These are phyloP conservation scores for Leccinum subtestaceum DNA, from an alignment of 768 basidiomycete species.

Conservation along the genomic window DNA sequence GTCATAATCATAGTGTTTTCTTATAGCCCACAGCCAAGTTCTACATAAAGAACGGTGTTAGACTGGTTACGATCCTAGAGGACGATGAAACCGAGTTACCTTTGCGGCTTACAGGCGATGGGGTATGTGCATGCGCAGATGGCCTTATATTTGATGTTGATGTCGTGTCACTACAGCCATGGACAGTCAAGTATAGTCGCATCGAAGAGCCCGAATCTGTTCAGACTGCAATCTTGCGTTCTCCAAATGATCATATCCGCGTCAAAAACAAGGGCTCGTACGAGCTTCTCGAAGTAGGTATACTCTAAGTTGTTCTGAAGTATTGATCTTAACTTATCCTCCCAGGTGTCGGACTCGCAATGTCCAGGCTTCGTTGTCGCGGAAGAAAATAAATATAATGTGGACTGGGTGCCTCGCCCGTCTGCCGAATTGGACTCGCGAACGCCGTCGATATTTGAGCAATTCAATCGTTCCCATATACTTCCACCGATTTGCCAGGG, in stretches of 20 bases:
- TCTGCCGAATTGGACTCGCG: conserved; percentile 63
- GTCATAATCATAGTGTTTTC: neutral
- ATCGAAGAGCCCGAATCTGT: conserved; percentile 41
- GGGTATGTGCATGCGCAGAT: conserved; percentile 47
- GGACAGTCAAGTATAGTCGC: conserved; percentile 75
- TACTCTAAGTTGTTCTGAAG: conserved; percentile 3
- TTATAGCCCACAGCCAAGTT: conserved; percentile 82
- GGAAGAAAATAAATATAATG: conserved; percentile 60
- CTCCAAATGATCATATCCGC: conserved; percentile 68
- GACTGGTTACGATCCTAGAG: conserved; percentile 66
- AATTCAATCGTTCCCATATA: conserved; percentile 71
- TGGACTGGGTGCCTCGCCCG: conserved; percentile 81
- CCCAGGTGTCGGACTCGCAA: conserved; percentile 75
- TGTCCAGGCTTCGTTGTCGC: conserved; percentile 73
- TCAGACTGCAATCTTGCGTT: conserved; percentile 43
- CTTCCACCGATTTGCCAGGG: conserved; percentile 81
- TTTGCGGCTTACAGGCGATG: conserved; percentile 85
- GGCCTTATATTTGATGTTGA: conserved; percentile 1
- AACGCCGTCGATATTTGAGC: conserved; percentile 53
- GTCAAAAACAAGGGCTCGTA: conserved; percentile 79
- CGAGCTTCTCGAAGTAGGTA: conserved; percentile 62
- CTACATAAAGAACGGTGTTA: conserved; percentile 62
- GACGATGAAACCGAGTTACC: conserved; percentile 72
- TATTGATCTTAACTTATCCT: neutral
- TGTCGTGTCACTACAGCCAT: conserved; percentile 56